Conservation (phyloP, 192 early-diverging fungal species). For the Coemansia sp. region DNA sequence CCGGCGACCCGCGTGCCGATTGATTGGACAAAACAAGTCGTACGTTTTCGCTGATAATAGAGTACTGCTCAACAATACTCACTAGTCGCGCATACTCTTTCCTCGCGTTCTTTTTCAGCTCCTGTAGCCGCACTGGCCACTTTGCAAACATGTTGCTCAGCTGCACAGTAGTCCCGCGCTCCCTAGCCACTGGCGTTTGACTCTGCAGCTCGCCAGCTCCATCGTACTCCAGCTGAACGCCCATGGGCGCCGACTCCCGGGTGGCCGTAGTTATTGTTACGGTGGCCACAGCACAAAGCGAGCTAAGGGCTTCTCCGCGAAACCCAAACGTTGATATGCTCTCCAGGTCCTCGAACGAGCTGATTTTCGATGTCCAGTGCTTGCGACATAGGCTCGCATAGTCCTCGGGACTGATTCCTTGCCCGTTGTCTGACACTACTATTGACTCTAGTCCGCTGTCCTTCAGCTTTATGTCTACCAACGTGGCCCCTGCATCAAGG, state of each 20-base stretch:
- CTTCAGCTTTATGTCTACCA: constrained; percentile 77
- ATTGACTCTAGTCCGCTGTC: constrained; percentile 73
- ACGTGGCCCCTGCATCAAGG: constrained; percentile 79
- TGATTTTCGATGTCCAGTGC: constrained; percentile 84
- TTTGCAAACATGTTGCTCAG: constrained; percentile 72
- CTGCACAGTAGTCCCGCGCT: constrained; percentile 75
- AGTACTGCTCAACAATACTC: constrained; percentile 78
- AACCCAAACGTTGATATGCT: constrained; percentile 87
- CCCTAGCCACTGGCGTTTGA: constrained; percentile 52
- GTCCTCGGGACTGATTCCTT: constrained; percentile 65
- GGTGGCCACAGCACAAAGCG: constrained; percentile 64
- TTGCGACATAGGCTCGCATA: constrained; percentile 75
- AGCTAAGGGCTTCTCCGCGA: constrained; percentile 88
- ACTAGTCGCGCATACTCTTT: constrained; percentile 76
- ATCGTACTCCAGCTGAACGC: constrained; percentile 67
- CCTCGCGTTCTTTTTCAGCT: constrained; percentile 80
- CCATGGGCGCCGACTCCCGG: constrained; percentile 50
- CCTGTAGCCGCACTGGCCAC: constrained; percentile 81
- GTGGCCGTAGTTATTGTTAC: constrained; percentile 69
- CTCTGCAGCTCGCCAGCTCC: constrained; percentile 55
- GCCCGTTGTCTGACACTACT: constrained; percentile 83
- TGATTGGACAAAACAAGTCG: constrained; percentile 65
- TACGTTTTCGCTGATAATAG: constrained; percentile 65
- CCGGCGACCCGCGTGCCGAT: constrained; percentile 41
- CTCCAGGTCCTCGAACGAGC: constrained; percentile 70